Conservation (phyloP, 75 land plant species). For the Cunninghamia lanceolata region DNA sequence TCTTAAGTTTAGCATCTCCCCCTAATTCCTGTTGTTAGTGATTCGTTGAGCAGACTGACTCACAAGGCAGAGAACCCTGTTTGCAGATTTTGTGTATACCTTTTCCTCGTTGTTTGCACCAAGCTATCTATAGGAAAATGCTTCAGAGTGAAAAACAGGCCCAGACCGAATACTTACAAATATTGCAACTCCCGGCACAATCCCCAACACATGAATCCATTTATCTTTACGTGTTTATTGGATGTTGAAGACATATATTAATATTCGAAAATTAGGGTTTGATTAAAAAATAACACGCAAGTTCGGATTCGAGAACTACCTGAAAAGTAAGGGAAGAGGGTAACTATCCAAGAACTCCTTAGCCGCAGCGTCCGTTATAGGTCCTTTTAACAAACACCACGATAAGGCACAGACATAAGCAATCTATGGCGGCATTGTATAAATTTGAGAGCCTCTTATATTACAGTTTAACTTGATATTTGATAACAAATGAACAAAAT, state of each 20-base stretch:
- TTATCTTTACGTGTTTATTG: neutral
- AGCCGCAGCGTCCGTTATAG: constrained; percentile 44
- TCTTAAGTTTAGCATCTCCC: too few species aligned
- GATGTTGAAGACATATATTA: neutral
- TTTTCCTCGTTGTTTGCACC: too few species aligned
- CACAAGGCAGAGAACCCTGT: too few species aligned
- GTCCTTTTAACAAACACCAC: constrained; percentile 17
- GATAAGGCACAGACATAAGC: neutral
- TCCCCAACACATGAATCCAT: neutral
- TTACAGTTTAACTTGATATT: neutral
- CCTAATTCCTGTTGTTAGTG: too few species aligned
- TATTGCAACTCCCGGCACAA: neutral
- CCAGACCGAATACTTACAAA: neutral
- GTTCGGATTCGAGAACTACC: constrained; percentile 13
- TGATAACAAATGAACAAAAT: neutral
- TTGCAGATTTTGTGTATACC: too few species aligned
- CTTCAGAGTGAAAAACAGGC: neutral
- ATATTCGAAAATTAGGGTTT: neutral
- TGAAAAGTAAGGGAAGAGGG: constrained; percentile 62
- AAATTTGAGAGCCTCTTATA: neutral
- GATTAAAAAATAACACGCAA: neutral
- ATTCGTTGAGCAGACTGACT: too few species aligned
- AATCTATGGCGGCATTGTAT: neutral
- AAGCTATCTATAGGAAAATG: neutral
- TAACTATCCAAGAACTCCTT: constrained; percentile 62